phyloP scores from a whole-genome alignment of 257 asterid species.

The Ehretia macrophylla region DNA sequence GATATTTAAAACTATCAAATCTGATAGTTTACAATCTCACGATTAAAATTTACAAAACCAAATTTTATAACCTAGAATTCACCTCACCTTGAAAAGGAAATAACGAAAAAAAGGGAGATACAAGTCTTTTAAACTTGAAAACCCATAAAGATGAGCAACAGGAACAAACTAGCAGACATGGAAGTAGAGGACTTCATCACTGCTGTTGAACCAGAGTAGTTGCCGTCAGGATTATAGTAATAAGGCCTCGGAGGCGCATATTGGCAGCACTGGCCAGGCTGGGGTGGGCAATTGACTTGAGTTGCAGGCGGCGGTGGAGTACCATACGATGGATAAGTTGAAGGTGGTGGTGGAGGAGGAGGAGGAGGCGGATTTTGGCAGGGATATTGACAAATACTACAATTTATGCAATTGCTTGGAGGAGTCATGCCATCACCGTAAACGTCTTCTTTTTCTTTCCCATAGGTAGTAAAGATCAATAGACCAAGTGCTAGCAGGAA shows the following conservation, averaged over 20 bases:
- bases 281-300: not conserved
- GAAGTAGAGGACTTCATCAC: not conserved
- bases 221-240: not conserved
- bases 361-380: conserved; percentile 2
- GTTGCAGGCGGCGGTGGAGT: not conserved
- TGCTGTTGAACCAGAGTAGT: not conserved
- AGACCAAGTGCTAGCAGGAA: too few species aligned
- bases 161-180: too few species aligned
- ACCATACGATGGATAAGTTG: not conserved
- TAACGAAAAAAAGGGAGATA: too few species aligned
- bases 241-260: conserved; percentile 1
- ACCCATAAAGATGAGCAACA: too few species aligned
- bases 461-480: not conserved
- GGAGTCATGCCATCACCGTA: not conserved
- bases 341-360: too few species aligned
- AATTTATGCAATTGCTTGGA: not conserved
- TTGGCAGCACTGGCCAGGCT: not conserved
- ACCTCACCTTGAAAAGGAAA: too few species aligned
- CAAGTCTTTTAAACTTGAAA: too few species aligned
- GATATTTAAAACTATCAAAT: too few species aligned
- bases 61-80: too few species aligned
- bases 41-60: too few species aligned
- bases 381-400: not conserved
- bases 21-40: too few species aligned
- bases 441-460: not conserved